A percentile compares a stretch with the other conserved stretches of the same genome.
Conservation (phyloP, 2,329 filamentous ascomycete species). For the Bipolaris cookei region DNA sequence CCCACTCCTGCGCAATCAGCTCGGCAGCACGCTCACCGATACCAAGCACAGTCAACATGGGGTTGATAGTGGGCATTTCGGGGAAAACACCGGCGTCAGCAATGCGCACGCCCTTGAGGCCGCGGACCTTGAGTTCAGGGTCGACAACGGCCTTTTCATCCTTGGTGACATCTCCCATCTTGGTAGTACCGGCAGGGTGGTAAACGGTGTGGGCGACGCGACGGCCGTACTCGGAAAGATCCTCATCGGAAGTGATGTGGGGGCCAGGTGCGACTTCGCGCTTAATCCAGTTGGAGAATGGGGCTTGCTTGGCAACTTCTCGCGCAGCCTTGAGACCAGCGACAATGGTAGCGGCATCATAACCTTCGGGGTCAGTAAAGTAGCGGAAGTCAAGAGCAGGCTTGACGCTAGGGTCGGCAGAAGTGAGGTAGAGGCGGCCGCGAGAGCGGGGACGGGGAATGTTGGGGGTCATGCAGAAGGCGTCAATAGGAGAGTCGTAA, state of each 20-base stretch:
- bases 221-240: slow-evolving; percentile 80
- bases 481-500: slow-evolving; percentile 73
- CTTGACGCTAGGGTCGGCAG: slow-evolving; percentile 75
- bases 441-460: slow-evolving; percentile 82
- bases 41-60: slow-evolving; percentile 86
- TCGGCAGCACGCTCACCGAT: slow-evolving; percentile 86
- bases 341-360: slow-evolving; percentile 82
- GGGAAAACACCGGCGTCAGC: slow-evolving; percentile 90
- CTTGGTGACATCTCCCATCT: slow-evolving; percentile 77
- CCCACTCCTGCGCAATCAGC: slow-evolving; percentile 76
- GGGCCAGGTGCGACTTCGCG: slow-evolving; percentile 80
- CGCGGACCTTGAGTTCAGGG: slow-evolving; percentile 71
- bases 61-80: slow-evolving; percentile 84
- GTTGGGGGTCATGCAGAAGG: slow-evolving; percentile 93
- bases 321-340: slow-evolving; percentile 79
- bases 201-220: slow-evolving; percentile 87
- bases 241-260: slow-evolving; percentile 75
- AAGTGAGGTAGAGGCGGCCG: slow-evolving; percentile 78
- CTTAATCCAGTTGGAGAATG: slow-evolving; percentile 84
- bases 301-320: slow-evolving; percentile 73
- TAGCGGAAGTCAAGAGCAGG: slow-evolving; percentile 87
- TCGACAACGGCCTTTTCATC: slow-evolving; percentile 84
- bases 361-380: slow-evolving; percentile 85
- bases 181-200: slow-evolving; percentile 86
- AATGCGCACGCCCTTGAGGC: slow-evolving; percentile 75